phyloP scores from a whole-genome alignment of 2,329 filamentous ascomycete species.

The Penicillium sp. region DNA sequence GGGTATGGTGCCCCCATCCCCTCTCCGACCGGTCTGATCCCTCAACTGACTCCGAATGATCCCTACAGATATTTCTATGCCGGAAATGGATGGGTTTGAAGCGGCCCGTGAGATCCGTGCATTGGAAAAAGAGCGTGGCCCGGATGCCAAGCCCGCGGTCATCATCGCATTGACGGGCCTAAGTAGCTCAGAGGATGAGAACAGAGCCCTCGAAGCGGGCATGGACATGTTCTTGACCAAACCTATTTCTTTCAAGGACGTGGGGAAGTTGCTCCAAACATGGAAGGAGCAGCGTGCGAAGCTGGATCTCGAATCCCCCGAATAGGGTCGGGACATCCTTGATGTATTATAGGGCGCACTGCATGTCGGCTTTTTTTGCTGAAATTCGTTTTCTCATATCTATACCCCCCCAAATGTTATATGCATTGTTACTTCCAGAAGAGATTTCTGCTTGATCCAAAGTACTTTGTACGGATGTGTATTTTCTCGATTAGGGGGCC shows the following conservation, averaged over 20 bases:
- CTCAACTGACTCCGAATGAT: no score
- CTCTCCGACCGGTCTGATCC: no score
- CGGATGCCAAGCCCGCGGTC: slow-evolving; percentile 21
- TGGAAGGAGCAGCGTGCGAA: slow-evolving; percentile 12
- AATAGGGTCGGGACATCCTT: not conserved
- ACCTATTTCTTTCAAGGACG: slow-evolving; percentile 39
- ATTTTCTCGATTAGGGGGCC: no score
- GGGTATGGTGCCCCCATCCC: not conserved
- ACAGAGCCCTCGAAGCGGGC: slow-evolving; percentile 35
- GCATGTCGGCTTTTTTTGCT: not conserved
- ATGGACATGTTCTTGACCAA: slow-evolving; percentile 43
- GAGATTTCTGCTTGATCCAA: no score
- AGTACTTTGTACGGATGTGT: no score
- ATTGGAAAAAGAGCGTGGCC: slow-evolving; percentile 13
- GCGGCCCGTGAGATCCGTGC: slow-evolving; percentile 40
- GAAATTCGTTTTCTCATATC: not conserved
- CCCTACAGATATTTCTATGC: slow-evolving; percentile 39
- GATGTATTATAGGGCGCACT: not conserved
- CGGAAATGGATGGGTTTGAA: slow-evolving; percentile 43
- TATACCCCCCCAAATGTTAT: no score
- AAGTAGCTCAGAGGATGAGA: slow-evolving; percentile 35
- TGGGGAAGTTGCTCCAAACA: slow-evolving; percentile 32
- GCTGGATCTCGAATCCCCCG: not conserved
- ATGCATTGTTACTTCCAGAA: not conserved
- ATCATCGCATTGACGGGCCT: slow-evolving; percentile 43